Conservation (phyloP, 495 filamentous ascomycete species). For the Apiosordaria backusii region DNA sequence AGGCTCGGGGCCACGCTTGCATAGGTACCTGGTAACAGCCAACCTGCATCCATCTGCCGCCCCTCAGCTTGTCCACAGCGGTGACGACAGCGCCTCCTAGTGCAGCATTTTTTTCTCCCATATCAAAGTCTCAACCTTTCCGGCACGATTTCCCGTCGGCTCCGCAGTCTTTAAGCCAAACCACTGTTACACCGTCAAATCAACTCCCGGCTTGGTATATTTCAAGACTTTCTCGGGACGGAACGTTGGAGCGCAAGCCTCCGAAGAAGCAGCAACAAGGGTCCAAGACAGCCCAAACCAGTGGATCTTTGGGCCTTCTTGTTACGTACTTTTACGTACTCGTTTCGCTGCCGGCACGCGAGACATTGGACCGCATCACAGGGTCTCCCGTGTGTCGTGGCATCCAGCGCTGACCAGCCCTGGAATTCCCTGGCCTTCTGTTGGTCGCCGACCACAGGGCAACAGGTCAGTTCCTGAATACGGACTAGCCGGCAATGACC, state of each 20-base stretch:
- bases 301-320: conserved; percentile 17
- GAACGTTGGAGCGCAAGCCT: conserved; percentile 13
- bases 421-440: conserved; percentile 3
- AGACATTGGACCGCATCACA: conserved; percentile 13
- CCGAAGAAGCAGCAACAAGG: neutral
- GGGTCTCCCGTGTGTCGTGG: conserved; percentile 10
- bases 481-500: conserved; percentile 25
- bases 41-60: conserved; percentile 12
- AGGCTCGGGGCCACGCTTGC: conserved; percentile 20
- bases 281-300: conserved; percentile 8
- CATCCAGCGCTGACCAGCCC: conserved; percentile 11
- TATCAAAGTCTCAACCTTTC: neutral
- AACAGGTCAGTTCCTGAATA: conserved; percentile 11
- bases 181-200: neutral
- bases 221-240: neutral
- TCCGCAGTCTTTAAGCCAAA: conserved; percentile 6
- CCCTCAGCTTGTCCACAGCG: neutral
- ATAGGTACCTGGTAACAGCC: no score
- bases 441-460: conserved; percentile 9
- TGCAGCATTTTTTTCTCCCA: neutral
- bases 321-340: conserved; percentile 35
- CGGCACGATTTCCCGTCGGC: neutral
- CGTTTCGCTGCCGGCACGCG: conserved; percentile 22
- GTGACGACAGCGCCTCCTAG: neutral
- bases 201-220: conserved; percentile 2